Evolutionary conservation across 2,329 filamentous ascomycete species (phyloP).

Genomic region (Clarireedia paspali): DNA sequence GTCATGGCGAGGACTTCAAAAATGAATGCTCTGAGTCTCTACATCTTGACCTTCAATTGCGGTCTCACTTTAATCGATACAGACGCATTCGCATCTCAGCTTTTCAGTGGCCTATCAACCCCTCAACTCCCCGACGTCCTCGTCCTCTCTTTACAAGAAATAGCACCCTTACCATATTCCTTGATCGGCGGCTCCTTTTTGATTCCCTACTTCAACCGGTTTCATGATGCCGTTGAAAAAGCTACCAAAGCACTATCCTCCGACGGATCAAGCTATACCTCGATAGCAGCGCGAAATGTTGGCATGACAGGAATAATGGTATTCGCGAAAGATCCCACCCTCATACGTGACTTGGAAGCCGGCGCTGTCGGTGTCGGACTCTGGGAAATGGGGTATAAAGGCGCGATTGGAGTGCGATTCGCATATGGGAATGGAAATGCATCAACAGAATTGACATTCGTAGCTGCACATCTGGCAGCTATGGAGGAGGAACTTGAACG

Average conservation of each 20-base stretch:
- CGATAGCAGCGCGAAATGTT: slow-evolving; percentile 64
- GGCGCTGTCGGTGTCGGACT: slow-evolving; percentile 79
- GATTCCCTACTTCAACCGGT: slow-evolving; percentile 64
- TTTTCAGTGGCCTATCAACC: slow-evolving; percentile 51
- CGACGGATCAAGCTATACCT: slow-evolving; percentile 47
- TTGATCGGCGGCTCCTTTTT: slow-evolving; percentile 82
- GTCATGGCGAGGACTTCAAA: not conserved
- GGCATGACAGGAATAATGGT: slow-evolving; percentile 89
- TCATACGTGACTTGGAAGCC: slow-evolving; percentile 60
- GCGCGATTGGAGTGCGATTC: slow-evolving; percentile 73
- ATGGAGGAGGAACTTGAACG: slow-evolving; percentile 71
- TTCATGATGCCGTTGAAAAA: slow-evolving; percentile 63
- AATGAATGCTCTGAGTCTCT: slow-evolving; percentile 47
- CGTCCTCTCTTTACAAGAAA: slow-evolving; percentile 71
- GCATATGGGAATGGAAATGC: slow-evolving; percentile 40
- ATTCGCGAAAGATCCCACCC: slow-evolving; percentile 59
- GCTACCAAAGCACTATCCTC: slow-evolving; percentile 42
- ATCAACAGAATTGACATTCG: slow-evolving; percentile 68
- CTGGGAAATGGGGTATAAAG: slow-evolving; percentile 91
- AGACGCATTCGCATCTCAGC: slow-evolving; percentile 60
- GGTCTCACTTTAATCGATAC: slow-evolving; percentile 64
- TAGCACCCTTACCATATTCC: slow-evolving; percentile 74
- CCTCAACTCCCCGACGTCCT: slow-evolving; percentile 57
- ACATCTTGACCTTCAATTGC: slow-evolving; percentile 87
- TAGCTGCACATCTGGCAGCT: slow-evolving; percentile 80